phyloP scores from a whole-genome alignment of 192 early-diverging fungal genomes.

The Coemansia pectinata region DNA sequence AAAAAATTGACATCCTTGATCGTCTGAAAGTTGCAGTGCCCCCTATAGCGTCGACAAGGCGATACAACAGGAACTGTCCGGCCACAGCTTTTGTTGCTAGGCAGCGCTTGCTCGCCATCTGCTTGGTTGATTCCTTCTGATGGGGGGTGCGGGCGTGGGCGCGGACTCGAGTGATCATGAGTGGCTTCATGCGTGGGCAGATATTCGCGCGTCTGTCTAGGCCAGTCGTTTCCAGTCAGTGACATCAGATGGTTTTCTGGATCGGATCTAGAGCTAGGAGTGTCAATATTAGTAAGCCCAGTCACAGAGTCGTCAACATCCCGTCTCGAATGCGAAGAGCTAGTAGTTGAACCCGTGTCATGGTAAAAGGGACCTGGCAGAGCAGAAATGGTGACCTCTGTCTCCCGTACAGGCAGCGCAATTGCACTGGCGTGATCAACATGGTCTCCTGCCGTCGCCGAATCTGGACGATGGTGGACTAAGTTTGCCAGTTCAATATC shows the following conservation, averaged over 20 bases:
- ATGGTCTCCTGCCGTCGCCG: not conserved
- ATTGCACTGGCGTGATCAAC: not conserved
- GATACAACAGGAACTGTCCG: conserved; percentile 22
- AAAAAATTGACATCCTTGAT: conserved; percentile 77
- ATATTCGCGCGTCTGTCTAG: conserved; percentile 24
- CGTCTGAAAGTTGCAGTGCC: conserved; percentile 55
- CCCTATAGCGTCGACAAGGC: conserved; percentile 30
- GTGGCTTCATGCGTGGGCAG: not conserved
- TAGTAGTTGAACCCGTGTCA: not conserved
- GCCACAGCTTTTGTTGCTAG: not conserved
- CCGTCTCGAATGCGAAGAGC: not conserved
- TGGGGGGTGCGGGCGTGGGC: not conserved
- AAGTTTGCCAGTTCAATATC: not conserved
- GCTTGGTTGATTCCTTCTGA: not conserved
- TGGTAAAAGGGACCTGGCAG: not conserved
- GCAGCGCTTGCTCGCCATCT: not conserved
- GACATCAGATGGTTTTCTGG: not conserved
- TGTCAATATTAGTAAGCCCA: not conserved
- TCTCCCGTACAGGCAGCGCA: not conserved
- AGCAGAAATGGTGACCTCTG: not conserved
- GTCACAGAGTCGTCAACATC: not conserved
- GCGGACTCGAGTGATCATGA: not conserved
- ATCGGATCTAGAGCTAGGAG: not conserved
- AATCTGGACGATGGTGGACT: not conserved
- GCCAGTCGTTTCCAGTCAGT: conserved; percentile 15